These are phyloP conservation scores for Prototheca cutis DNA, from an alignment of 163 green algal species.

Conservation along the genomic window DNA sequence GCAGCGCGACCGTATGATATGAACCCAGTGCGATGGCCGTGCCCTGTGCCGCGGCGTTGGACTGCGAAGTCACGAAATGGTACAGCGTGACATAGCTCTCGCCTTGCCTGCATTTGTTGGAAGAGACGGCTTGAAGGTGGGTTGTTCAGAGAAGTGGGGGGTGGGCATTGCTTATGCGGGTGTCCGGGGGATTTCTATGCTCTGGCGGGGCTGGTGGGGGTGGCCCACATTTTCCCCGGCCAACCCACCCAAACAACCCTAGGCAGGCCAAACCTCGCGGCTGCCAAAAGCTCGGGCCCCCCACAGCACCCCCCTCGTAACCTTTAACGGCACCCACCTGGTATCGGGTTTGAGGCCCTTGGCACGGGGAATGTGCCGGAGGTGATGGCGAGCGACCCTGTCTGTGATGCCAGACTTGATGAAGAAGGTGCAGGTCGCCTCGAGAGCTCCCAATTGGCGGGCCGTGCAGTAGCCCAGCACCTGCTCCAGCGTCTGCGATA, in stretches of 20 bases:
- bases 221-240: too few relatives aligned
- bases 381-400: slow-evolving; percentile 44
- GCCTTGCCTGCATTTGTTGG: slow-evolving; percentile 26
- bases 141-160: background rate
- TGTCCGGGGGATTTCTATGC: background rate
- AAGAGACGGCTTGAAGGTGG: background rate
- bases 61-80: slow-evolving; percentile 62
- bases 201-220: background rate
- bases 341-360: slow-evolving; percentile 53
- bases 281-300: too few relatives aligned
- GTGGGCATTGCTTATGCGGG: too few relatives aligned
- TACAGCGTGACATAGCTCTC: slow-evolving; percentile 56
- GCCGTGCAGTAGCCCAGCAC: slow-evolving; percentile 49
- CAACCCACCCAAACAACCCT: too few relatives aligned
- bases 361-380: slow-evolving; percentile 48
- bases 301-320: too few relatives aligned
- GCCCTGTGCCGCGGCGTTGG: slow-evolving; percentile 56
- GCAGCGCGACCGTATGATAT: slow-evolving; percentile 58
- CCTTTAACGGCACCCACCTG: slow-evolving; percentile 34
- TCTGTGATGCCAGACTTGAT: slow-evolving; percentile 46
- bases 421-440: slow-evolving; percentile 64
- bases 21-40: slow-evolving; percentile 56
- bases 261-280: too few relatives aligned
- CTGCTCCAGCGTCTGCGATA: slow-evolving; percentile 47
- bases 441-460: slow-evolving; percentile 50